Percentiles rank a stretch among this genome's conserved stretches.
These are phyloP conservation scores for Aspergillus sp. DNA, from an alignment of 2,329 filamentous ascomycete genomes.

Conservation along the genomic window DNA sequence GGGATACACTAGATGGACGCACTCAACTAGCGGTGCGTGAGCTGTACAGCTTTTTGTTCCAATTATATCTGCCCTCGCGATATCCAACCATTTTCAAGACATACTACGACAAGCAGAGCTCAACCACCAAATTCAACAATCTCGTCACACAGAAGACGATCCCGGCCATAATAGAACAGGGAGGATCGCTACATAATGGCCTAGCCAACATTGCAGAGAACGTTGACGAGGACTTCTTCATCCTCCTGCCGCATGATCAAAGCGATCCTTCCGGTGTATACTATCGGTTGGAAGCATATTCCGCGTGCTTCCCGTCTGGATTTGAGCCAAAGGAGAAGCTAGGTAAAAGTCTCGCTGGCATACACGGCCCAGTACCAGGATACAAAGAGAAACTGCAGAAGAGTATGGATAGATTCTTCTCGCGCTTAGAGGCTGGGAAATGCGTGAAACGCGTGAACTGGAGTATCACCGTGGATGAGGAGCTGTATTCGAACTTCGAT, in stretches of 20 bases:
- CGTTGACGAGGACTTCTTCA: conserved; percentile 2
- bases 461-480: conserved; percentile 1
- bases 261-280: neutral
- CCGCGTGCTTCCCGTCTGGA: conserved; percentile 18
- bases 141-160: neutral
- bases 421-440: conserved; percentile 19
- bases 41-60: neutral
- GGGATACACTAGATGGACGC: neutral
- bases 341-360: conserved; percentile 14
- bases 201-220: neutral
- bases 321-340: conserved; percentile 16
- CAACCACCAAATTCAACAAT: neutral
- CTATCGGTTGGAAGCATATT: conserved; percentile 12
- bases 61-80: neutral
- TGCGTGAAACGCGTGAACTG: conserved; percentile 20
- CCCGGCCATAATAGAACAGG: too few relatives aligned
- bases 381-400: conserved; percentile 28
- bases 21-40: neutral
- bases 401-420: conserved; percentile 32
- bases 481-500: too few relatives aligned
- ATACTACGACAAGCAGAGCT: neutral
- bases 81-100: neutral
- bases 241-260: neutral
- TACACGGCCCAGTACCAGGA: conserved; percentile 20
- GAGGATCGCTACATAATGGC: neutral